Base-by-base conservation (phyloP, 345 rosid genomes). In the Viola odorata region DNA sequence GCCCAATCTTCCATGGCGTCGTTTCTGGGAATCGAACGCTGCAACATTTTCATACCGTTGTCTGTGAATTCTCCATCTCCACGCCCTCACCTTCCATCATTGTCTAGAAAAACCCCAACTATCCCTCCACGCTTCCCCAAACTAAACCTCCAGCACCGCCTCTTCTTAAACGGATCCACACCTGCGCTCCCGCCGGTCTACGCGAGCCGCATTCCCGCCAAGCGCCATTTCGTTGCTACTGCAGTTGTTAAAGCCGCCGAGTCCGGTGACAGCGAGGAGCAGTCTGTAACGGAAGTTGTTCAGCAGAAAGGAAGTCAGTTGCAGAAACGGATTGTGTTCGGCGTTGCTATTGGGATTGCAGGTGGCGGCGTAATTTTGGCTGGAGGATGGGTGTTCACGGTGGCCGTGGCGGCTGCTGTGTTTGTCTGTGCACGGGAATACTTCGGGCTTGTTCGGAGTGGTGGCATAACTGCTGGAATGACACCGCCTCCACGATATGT, bases 401-500 rank as follows among this genome's bases (percentile, higher is more conserved):
- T 75, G 62, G 85, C 77, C 17, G 36, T 89, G 66, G 82, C 90
- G 0, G 83, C 79, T 55, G 82, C 82, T 64, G 94, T 89, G 42
- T 92, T 92, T 38, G 76, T 81, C 6, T 94, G 88, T 54, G 74
- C 96, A 12, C 85, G 87, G 0, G 96, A 92, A 68, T 92, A 89
- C 74, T 89, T 92, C 67, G 91, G 87, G 70, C 72, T 89, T 67
- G 94, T 92, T 56, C 75, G 94, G 57, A 92, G 94, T 70, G 83
- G 76, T 52, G 96, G 94, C 67, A 89, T 92, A 12, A 71, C 96
- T 41, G 84, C 68, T 8, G 96, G 96, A 75, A 92, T 92, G 98
- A 89, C 96, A 0, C 96, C 98, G 57, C 96, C 96, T 58, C 98
- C 98, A 47, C 86, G 87, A 77, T 92, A 84, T 70, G 88, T 84